Evolutionary conservation across 345 rosid species (phyloP).

Genomic region (Raphanus raphanistrum): DNA sequence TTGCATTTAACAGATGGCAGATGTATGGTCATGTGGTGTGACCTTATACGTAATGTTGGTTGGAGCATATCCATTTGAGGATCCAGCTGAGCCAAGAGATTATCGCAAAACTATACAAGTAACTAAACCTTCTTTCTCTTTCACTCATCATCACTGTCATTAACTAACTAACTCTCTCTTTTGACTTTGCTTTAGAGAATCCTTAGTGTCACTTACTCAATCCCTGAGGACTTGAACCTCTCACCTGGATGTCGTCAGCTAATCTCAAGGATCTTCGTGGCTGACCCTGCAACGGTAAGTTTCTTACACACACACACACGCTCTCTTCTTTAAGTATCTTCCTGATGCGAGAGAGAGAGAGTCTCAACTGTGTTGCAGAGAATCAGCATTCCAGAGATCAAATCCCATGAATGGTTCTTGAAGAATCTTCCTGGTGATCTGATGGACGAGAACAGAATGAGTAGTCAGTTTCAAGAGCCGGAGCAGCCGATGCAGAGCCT

Average conservation of each 20-base stretch:
- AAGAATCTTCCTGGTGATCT: constrained; percentile 82
- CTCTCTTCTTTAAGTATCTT: neutral
- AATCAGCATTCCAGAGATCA: constrained; percentile 77
- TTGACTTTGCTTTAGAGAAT: constrained; percentile 20
- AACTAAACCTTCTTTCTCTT: neutral
- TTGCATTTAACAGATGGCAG: constrained; percentile 57
- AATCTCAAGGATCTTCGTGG: constrained; percentile 39
- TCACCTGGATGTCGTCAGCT: constrained; percentile 41
- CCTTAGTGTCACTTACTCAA: constrained; percentile 40
- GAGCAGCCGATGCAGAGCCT: constrained; percentile 86
- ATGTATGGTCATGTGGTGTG: constrained; percentile 98
- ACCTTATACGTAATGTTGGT: constrained; percentile 94
- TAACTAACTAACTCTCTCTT: neutral
- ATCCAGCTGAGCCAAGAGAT: constrained; percentile 86
- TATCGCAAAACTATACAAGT: constrained; percentile 88
- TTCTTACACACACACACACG: neutral
- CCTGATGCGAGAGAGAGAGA: neutral
- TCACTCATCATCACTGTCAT: neutral
- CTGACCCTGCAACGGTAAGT: constrained; percentile 41
- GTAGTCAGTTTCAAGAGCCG: constrained; percentile 66
- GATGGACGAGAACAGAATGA: constrained; percentile 61
- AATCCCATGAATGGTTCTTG: constrained; percentile 78
- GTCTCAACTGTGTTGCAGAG: constrained; percentile 55
- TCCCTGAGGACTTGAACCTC: constrained; percentile 37
- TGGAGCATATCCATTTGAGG: constrained; percentile 96